A percentile compares a stretch with the other conserved stretches of the same genome.
These are phyloP conservation scores for Massarina eburnea DNA, from an alignment of 2,329 filamentous ascomycete species.

Conservation along the genomic window DNA sequence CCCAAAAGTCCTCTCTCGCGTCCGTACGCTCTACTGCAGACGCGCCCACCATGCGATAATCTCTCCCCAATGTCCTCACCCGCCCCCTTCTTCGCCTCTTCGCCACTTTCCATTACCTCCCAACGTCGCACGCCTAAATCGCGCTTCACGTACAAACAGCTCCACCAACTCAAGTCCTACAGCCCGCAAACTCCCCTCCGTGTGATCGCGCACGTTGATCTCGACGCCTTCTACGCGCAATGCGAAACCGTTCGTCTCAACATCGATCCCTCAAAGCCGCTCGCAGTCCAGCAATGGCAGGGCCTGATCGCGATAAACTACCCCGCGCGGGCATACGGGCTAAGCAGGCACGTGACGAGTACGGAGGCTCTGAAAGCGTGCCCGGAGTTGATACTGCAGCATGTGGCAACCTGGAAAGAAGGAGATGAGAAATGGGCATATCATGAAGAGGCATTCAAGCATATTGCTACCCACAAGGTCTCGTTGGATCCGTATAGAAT, in stretches of 20 bases:
- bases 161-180: constrained; percentile 72
- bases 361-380: constrained; percentile 85
- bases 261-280: constrained; percentile 71
- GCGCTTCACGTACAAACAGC: constrained; percentile 80
- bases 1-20: background rate
- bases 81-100: constrained; percentile 50
- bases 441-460: constrained; percentile 73
- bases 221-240: constrained; percentile 95
- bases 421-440: constrained; percentile 93
- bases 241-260: constrained; percentile 89
- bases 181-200: constrained; percentile 75
- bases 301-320: constrained; percentile 97
- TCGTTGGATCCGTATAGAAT: constrained; percentile 89
- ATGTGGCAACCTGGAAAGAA: constrained; percentile 93
- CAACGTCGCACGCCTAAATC: constrained; percentile 55
- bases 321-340: constrained; percentile 76
- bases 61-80: constrained; percentile 49
- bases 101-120: constrained; percentile 45
- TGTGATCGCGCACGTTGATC: constrained; percentile 86
- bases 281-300: constrained; percentile 95
- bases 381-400: constrained; percentile 80
- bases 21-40: background rate
- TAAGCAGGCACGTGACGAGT: constrained; percentile 76
- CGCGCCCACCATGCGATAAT: background rate
- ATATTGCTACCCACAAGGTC: constrained; percentile 88